A percentile compares a stretch with the other conserved stretches of the same genome.
Evolutionary conservation across 768 basidiomycete genomes (phyloP).

Genomic region (Boletus barrowsii): DNA sequence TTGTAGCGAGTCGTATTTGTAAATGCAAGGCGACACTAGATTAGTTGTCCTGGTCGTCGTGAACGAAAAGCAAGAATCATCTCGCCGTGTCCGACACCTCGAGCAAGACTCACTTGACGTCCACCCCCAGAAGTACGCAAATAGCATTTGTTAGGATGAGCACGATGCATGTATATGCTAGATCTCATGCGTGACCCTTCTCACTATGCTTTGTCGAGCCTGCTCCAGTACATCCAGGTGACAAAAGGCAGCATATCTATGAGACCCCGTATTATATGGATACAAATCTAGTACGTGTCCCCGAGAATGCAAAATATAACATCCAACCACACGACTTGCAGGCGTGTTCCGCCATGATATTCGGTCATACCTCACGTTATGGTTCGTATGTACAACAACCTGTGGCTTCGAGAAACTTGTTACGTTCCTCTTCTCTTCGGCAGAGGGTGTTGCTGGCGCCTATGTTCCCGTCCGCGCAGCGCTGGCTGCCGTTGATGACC

Average conservation of each 20-base stretch:
- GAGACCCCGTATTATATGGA: conserved; percentile 1
- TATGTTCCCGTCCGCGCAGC: conserved; percentile 37
- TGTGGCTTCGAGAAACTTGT: conserved; percentile 41
- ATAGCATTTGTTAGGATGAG: no score
- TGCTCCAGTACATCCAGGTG: no score
- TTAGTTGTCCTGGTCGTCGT: no score
- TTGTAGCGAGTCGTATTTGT: no score
- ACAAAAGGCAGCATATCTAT: background rate
- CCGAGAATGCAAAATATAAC: background rate
- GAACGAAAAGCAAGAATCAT: no score
- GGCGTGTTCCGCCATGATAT: background rate
- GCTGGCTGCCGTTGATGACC: conserved; percentile 10
- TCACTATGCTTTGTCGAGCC: no score
- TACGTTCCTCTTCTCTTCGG: conserved; percentile 42
- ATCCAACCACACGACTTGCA: background rate
- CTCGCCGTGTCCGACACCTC: no score
- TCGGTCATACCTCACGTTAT: background rate
- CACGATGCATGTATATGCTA: no score
- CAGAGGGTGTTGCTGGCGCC: conserved; percentile 38
- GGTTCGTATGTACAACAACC: conserved; percentile 50
- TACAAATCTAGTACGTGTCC: conserved; percentile 7
- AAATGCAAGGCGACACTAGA: no score
- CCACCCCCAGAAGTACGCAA: no score
- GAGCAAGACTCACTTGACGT: no score
- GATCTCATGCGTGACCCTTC: no score